A percentile compares a stretch with the other conserved stretches of the same genome.
These are phyloP conservation scores for Cinnamomum micranthum DNA, from an alignment of 164 flowering plant species.

Conservation along the genomic window DNA sequence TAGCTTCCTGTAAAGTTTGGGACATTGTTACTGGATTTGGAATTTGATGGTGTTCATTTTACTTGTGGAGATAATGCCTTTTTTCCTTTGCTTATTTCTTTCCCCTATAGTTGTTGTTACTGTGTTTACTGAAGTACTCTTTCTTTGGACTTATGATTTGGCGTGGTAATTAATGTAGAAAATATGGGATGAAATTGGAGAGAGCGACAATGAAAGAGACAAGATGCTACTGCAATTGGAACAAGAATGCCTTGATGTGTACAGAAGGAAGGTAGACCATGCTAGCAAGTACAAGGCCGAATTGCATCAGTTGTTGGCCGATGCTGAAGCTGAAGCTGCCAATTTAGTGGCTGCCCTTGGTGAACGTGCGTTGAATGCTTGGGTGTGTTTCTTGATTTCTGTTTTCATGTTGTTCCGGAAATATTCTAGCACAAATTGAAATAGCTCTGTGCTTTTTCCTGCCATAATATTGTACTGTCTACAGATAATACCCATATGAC, in stretches of 20 bases:
- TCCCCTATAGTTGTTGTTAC: neutral
- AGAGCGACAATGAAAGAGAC: constrained; percentile 70
- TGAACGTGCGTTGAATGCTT: constrained; percentile 35
- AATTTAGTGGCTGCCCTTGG: constrained; percentile 54
- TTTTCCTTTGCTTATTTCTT: neutral
- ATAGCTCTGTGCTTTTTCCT: neutral
- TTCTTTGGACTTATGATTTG: neutral
- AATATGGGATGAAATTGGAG: constrained; percentile 90
- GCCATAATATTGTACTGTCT: neutral
- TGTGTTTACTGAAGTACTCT: neutral
- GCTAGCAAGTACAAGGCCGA: constrained; percentile 60
- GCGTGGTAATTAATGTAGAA: constrained; percentile 27
- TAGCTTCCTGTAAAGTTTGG: too few species aligned
- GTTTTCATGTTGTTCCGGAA: neutral
- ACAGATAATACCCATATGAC: neutral
- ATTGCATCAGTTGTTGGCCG: constrained; percentile 47
- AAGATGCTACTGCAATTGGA: constrained; percentile 74
- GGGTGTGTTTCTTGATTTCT: constrained; percentile 35
- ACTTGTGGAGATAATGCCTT: neutral
- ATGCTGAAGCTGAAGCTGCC: constrained; percentile 60
- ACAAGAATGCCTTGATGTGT: constrained; percentile 78
- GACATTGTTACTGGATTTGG: neutral
- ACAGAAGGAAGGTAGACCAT: constrained; percentile 60
- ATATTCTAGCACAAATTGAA: neutral
- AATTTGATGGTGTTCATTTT: neutral